Evolutionary conservation across 441 rosid species (phyloP).

Genomic region (Gossypium aridum): DNA sequence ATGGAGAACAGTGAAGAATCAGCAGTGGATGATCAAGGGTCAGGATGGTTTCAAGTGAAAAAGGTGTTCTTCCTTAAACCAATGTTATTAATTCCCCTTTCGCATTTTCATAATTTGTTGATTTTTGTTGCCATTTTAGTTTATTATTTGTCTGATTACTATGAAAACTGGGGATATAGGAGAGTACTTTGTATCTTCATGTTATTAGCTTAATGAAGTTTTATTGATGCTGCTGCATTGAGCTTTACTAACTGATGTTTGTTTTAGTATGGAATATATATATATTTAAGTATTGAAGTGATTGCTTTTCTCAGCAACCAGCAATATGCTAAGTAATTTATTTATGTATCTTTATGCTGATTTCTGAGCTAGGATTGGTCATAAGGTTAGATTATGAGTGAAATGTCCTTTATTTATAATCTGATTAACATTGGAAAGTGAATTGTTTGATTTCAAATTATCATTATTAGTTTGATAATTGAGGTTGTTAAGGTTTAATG

Average conservation of each 20-base stretch:
- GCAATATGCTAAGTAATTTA: background rate
- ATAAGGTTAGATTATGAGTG: background rate
- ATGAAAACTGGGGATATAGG: background rate
- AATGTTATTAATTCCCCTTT: conserved; percentile 3
- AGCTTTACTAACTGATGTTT: background rate
- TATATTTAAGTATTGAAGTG: background rate
- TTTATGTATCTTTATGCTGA: background rate
- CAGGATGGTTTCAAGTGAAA: conserved; percentile 70
- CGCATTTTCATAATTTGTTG: conserved; percentile 1
- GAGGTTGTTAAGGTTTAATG: background rate
- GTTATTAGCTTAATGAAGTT: background rate
- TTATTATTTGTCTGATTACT: background rate
- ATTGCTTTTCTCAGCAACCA: background rate
- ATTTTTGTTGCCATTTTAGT: background rate
- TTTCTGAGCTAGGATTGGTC: background rate
- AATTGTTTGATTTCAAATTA: background rate
- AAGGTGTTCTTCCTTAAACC: conserved; percentile 35
- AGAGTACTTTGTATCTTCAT: background rate
- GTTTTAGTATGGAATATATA: background rate
- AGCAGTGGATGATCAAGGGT: conserved; percentile 62
- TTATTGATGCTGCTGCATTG: background rate
- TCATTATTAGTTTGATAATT: background rate
- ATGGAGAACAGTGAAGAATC: conserved; percentile 48
- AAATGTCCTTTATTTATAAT: background rate
- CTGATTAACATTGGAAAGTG: background rate